A percentile compares a stretch with the other conserved stretches of the same genome.
These are phyloP conservation scores for Avena atlantica DNA, from an alignment of 176 grass and related monocot genomes.

Conservation along the genomic window DNA sequence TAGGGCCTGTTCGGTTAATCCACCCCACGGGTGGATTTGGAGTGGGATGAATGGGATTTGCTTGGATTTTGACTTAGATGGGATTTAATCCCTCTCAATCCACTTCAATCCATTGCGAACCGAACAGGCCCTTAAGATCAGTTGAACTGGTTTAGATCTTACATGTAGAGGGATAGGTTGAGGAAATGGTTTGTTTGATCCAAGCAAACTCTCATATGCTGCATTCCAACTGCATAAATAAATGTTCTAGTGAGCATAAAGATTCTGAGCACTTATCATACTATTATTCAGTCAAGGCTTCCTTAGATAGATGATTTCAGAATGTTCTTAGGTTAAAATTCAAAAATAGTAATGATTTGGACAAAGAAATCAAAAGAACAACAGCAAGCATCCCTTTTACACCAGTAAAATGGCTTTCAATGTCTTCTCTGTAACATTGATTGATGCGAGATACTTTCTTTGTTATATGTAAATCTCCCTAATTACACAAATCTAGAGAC, in stretches of 20 bases:
- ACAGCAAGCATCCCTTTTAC: not conserved
- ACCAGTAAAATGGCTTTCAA: conserved; percentile 4
- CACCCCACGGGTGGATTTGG: too few relatives aligned
- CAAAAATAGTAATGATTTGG: not conserved
- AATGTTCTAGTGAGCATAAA: conserved; percentile 36
- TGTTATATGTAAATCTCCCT: not conserved
- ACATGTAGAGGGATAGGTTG: conserved; percentile 61
- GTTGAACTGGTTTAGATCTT: conserved; percentile 37
- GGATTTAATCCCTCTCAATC: too few relatives aligned
- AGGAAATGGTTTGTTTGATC: conserved; percentile 58
- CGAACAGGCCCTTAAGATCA: too few relatives aligned
- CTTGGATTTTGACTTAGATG: too few relatives aligned
- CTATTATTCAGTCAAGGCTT: not conserved
- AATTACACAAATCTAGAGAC: not conserved
- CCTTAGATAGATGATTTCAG: not conserved
- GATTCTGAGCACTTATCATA: not conserved
- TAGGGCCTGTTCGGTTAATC: too few relatives aligned
- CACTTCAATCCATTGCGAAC: too few relatives aligned
- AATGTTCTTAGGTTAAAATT: not conserved
- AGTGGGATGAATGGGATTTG: too few relatives aligned
- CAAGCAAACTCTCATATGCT: conserved; percentile 59
- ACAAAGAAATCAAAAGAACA: conserved; percentile 8
- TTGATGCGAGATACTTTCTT: conserved; percentile 6
- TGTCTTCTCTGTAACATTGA: conserved; percentile 14
- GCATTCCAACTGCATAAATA: conserved; percentile 59